Evolutionary conservation across 2,329 filamentous ascomycete genomes (phyloP).

Genomic region (Xylariaceae sp.): DNA sequence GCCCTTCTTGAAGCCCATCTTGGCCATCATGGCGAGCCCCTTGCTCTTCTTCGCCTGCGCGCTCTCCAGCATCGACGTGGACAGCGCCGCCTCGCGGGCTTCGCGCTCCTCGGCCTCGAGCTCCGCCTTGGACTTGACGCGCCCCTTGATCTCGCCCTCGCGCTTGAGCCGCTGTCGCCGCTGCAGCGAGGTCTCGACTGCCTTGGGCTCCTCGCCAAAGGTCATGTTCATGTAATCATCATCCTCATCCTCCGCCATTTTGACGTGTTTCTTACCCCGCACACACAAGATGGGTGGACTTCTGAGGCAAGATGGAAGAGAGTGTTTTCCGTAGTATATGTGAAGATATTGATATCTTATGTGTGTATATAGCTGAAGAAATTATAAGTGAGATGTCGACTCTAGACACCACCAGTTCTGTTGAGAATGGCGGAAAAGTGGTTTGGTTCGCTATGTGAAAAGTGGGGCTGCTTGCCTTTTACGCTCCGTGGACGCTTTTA

Average conservation of each 20-base stretch:
- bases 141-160: constrained; percentile 71
- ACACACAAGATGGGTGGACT: neutral
- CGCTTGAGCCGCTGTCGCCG: constrained; percentile 59
- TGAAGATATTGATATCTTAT: too few species aligned
- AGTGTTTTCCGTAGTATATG: too few species aligned
- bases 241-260: constrained; percentile 61
- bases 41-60: constrained; percentile 71
- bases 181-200: constrained; percentile 62
- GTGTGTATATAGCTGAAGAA: too few species aligned
- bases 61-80: constrained; percentile 69
- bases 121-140: constrained; percentile 81
- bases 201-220: constrained; percentile 68
- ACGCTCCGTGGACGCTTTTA: too few species aligned
- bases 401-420: too few species aligned
- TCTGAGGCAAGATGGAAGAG: neutral
- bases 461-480: too few species aligned
- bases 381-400: too few species aligned
- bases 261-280: neutral
- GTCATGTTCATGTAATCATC: constrained; percentile 99
- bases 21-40: constrained; percentile 94
- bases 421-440: too few species aligned
- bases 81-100: constrained; percentile 76
- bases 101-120: constrained; percentile 74
- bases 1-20: constrained; percentile 86
- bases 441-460: too few species aligned